Percentiles rank a stretch among this genome's conserved stretches.
These are phyloP conservation scores for Paxillus rubicundulus DNA, from an alignment of 768 basidiomycete species.

Conservation along the genomic window DNA sequence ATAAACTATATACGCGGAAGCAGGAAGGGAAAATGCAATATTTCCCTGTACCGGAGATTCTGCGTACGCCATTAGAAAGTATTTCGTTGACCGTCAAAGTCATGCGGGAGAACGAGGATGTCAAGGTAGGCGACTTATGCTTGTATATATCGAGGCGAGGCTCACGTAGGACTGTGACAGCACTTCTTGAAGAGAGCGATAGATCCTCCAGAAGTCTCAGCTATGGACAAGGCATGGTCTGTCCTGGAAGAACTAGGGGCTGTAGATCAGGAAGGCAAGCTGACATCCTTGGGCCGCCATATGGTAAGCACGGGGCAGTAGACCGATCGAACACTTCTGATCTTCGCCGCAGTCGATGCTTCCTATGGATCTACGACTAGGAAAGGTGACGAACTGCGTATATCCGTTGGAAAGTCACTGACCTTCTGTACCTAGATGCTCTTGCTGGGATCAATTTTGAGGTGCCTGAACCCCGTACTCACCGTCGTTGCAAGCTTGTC, in stretches of 20 bases:
- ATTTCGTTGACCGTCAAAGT: slow-evolving; percentile 81
- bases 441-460: slow-evolving; percentile 78
- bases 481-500: slow-evolving; percentile 83
- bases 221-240: slow-evolving; percentile 75
- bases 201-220: slow-evolving; percentile 72
- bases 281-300: slow-evolving; percentile 83
- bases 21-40: slow-evolving; percentile 65
- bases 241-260: slow-evolving; percentile 78
- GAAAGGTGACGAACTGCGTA: slow-evolving; percentile 52
- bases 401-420: not conserved
- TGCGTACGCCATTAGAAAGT: slow-evolving; percentile 81
- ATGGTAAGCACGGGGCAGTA: slow-evolving; percentile 44
- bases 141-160: not conserved
- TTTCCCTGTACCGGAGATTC: slow-evolving; percentile 85
- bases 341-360: slow-evolving; percentile 59
- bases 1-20: slow-evolving; percentile 79
- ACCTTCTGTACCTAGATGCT: slow-evolving; percentile 62
- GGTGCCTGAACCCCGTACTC: slow-evolving; percentile 76
- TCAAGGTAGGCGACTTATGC: slow-evolving; percentile 50
- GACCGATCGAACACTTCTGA: not conserved
- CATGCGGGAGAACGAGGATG: slow-evolving; percentile 72
- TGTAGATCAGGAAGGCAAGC: slow-evolving; percentile 53
- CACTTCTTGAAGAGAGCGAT: slow-evolving; percentile 71
- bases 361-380: slow-evolving; percentile 85
- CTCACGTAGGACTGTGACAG: slow-evolving; percentile 31